These are phyloP conservation scores for Metrosideros polymorpha DNA, from an alignment of 441 rosid genomes.

Conservation along the genomic window DNA sequence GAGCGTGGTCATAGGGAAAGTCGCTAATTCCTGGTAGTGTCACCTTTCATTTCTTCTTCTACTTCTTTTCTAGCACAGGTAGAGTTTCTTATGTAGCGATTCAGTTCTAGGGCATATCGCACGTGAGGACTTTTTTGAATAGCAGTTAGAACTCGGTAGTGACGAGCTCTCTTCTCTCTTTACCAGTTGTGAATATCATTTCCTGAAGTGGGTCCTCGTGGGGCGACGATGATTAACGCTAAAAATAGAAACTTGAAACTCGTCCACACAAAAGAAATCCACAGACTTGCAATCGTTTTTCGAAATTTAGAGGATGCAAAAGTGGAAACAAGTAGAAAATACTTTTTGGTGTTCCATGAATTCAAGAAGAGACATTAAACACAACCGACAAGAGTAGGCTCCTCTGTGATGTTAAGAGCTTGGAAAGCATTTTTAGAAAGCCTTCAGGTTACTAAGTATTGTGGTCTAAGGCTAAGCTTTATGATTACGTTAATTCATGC, in stretches of 20 bases:
- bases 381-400: not conserved
- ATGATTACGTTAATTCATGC: not conserved
- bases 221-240: not conserved
- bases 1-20: not conserved
- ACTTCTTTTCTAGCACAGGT: not conserved
- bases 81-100: not conserved
- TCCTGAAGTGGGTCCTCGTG: not conserved
- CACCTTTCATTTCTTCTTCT: not conserved
- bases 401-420: not conserved
- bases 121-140: not conserved
- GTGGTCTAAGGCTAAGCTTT: not conserved
- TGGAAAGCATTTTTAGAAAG: not conserved
- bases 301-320: not conserved
- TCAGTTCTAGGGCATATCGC: not conserved
- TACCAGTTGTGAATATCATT: not conserved
- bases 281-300: not conserved
- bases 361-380: not conserved
- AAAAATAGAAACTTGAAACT: not conserved
- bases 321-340: not conserved
- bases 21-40: not conserved
- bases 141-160: not conserved
- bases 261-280: not conserved
- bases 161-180: not conserved
- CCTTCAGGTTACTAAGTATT: not conserved
- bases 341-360: not conserved